Evolutionary conservation across 2,329 filamentous ascomycete genomes (phyloP), one percentile per base, ranked within the genome.

Genomic region (Parastagonospora nodorum): DNA sequence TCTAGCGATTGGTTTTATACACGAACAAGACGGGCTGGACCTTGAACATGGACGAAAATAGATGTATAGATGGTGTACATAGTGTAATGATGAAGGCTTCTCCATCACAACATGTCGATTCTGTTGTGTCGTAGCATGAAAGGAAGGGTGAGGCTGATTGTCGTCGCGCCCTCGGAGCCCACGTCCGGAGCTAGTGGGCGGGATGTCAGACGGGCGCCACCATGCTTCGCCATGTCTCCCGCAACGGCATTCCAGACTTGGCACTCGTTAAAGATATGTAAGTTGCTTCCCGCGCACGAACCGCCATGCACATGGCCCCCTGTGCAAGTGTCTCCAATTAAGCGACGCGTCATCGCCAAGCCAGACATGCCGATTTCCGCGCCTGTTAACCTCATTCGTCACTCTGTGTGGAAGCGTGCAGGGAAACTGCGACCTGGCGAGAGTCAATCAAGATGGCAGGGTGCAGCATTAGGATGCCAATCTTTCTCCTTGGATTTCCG

Each of bases 281-380:
- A 2, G 9, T 38, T 16, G 8, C 14, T n/a, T 39, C 9, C 19
- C 27, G 7, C 15, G 12, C 14, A 46, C 43, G 9, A 27, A 15
- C 5, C 12, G 12, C 31, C 14, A 24, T 45, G 32, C 42, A 36
- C 12, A n/a, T 11, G 10, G 14, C 15, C 29, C n/a, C 32, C 19
- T 30, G 30, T 29, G 15, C 28, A 47, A 31, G 16, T 41, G 14
- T 11, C 2, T 36, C 16, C 28, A 33, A 35, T 37, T 6, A 15
- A 16, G 16, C 9, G 30, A 47, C 29, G 36, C 38, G 45, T 48
- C 45, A 48, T 42, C 32, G 45, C 45, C 45, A 48, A 48, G 45
- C 11, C 30, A 36, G 14, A 19, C 8, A 16, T 48, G 45, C 45
- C 45, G 45, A 33, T 16, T 48, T 31, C 45, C 45, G 38, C 38